A percentile compares a stretch with the other conserved stretches of the same genome.
Conservation (phyloP, 139 green algal species). For the Spirogloea muscicola region DNA sequence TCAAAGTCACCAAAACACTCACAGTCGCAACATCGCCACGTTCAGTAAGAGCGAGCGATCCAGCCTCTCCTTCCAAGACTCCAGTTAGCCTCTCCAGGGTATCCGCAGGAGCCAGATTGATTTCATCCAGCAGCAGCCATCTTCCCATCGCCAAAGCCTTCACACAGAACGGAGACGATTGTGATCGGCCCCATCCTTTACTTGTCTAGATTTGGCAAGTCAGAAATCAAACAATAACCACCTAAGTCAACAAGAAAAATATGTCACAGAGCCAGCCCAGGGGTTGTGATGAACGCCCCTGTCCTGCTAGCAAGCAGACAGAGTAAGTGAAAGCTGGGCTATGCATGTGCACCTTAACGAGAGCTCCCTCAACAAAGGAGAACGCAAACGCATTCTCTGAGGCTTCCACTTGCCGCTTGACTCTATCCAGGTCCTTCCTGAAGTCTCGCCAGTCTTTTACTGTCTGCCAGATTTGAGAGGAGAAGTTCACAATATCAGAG, state of each 20-base stretch:
- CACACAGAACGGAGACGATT: too few relatives aligned
- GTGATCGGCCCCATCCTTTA: too few relatives aligned
- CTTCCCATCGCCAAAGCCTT: conserved; percentile 79
- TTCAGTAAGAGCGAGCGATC: not conserved
- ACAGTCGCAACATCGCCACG: not conserved
- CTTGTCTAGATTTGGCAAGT: too few relatives aligned
- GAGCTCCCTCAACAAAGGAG: conserved; percentile 86
- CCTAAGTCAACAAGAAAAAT: too few relatives aligned
- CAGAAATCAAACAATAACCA: too few relatives aligned
- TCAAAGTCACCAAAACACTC: too few relatives aligned
- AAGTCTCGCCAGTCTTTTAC: conserved; percentile 52
- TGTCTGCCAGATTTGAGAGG: conserved; percentile 16
- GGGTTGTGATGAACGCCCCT: too few relatives aligned
- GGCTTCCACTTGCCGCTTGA: conserved; percentile 68
- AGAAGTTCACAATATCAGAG: too few relatives aligned
- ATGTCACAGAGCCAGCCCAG: too few relatives aligned
- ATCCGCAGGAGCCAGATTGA: conserved; percentile 59
- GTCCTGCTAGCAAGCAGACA: not conserved
- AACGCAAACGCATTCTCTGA: conserved; percentile 83
- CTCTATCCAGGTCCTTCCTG: conserved; percentile 58
- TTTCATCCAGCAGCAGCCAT: conserved; percentile 97
- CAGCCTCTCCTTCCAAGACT: conserved; percentile 70
- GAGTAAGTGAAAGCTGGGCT: not conserved
- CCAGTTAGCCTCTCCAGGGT: conserved; percentile 62
- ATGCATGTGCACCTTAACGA: conserved; percentile 49